Evolutionary conservation across 2,329 filamentous ascomycete genomes (phyloP), one percentile per base, ranked within the genome.

Genomic region (Nemania sp.): DNA sequence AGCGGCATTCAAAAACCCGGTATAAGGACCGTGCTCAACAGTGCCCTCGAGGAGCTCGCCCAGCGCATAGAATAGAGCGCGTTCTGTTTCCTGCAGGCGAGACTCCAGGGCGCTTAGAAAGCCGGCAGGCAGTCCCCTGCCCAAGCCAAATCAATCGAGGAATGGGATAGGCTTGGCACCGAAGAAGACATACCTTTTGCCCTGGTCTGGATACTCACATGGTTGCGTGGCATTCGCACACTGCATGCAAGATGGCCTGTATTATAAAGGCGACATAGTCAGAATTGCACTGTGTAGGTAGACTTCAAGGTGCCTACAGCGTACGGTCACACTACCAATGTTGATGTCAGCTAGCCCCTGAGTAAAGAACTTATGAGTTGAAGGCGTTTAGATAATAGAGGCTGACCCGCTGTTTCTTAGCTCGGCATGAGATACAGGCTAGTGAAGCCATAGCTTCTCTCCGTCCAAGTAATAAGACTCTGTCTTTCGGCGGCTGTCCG

Each of bases 121-220:
- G 38, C 59, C 59, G 5, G 59, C 38, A 22, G 59, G 38, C 26
- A 55, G 41, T 10, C 59, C 59, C 51, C 38, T 55, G 8, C 18
- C 41, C n/a, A 10, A 38, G 41, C 18, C 51, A 10, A 55, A 47
- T 62, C n/a, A 41, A 35, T 45, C 32, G 22, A n/a, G 47, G 2
- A 20, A 38, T 20, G 27, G 15, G 10, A n/a, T 8, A 41, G 29
- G 15, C 5, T 32, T 32, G 38, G 24, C 18, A 13, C 38, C 26
- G 22, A 27, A 32, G 13, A 35, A 6, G 10, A 54, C 24, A 43
- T 49, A 55, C 59, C 59, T 55, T 27, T 49, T 62, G 20, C 35
- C 35, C 11, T 62, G 59, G 3, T 62, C 59, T n/a, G 59, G 59
- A 26, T 62, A 62, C 11, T 45, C 49, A 22, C 59, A 62, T 10